Evolutionary conservation across 192 early-diverging fungal species (phyloP).

Genomic region (Linnemannia hyalina): DNA sequence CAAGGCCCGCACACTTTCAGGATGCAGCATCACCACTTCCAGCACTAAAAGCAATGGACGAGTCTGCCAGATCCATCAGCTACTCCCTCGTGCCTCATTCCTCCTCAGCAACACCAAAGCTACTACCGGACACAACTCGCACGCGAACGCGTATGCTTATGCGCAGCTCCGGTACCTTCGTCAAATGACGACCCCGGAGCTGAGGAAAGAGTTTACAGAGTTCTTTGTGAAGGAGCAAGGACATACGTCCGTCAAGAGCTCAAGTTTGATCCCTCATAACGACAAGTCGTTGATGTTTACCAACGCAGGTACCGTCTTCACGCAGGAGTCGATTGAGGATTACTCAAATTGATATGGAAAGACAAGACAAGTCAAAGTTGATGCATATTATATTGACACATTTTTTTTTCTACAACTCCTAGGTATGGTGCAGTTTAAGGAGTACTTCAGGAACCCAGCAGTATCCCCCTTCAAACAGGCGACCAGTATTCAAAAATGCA

Average conservation of each 20-base stretch:
- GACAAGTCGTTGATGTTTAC: conserved; percentile 71
- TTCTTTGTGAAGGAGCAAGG: conserved; percentile 61
- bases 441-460: conserved; percentile 64
- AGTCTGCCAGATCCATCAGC: not conserved
- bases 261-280: conserved; percentile 67
- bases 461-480: conserved; percentile 62
- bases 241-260: conserved; percentile 58
- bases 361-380: not conserved
- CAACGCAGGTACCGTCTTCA: conserved; percentile 62
- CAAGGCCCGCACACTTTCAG: not conserved
- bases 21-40: not conserved
- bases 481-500: conserved; percentile 65
- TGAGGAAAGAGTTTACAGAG: conserved; percentile 59
- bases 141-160: not conserved
- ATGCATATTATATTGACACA: not conserved
- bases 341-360: not conserved
- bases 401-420: not conserved
- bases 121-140: not conserved
- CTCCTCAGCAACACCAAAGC: not conserved
- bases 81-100: not conserved
- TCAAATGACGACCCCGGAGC: conserved; percentile 58
- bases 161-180: conserved; percentile 30
- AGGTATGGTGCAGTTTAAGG: conserved; percentile 74
- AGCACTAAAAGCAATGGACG: not conserved
- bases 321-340: not conserved